A percentile compares a stretch with the other conserved stretches of the same genome.
Evolutionary conservation across 176 grass and related monocot species (phyloP).

Genomic region (Paspalum vaginatum): DNA sequence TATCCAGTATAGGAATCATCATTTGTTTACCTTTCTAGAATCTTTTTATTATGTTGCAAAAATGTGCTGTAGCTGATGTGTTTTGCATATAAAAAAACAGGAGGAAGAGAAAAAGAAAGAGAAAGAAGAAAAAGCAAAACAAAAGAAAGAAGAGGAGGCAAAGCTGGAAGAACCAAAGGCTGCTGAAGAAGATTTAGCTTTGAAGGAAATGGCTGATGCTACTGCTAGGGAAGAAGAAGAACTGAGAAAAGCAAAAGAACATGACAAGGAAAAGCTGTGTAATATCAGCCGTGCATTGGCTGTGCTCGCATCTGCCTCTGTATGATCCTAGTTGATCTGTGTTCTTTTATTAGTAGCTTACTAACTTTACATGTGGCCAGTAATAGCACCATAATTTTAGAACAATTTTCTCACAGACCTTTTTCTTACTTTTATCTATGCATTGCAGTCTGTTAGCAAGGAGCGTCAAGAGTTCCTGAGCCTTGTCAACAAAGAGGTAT

Average conservation of each 20-base stretch:
- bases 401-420: constrained; percentile 12
- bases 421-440: constrained; percentile 26
- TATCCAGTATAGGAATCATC: constrained; percentile 4
- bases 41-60: constrained; percentile 32
- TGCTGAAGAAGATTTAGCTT: constrained; percentile 79
- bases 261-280: constrained; percentile 76
- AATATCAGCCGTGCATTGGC: constrained; percentile 84
- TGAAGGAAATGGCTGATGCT: constrained; percentile 92
- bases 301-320: constrained; percentile 92
- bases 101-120: constrained; percentile 88
- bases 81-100: constrained; percentile 45
- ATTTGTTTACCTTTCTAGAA: background rate
- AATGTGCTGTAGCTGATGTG: constrained; percentile 21
- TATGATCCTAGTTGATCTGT: constrained; percentile 51
- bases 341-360: constrained; percentile 27
- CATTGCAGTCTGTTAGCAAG: constrained; percentile 95
- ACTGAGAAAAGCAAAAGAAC: constrained; percentile 63
- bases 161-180: constrained; percentile 56
- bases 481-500: constrained; percentile 98
- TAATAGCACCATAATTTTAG: constrained; percentile 5
- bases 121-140: constrained; percentile 72
- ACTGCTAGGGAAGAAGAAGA: constrained; percentile 85
- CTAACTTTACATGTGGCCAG: constrained; percentile 33
- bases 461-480: constrained; percentile 93
- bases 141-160: constrained; percentile 50